Evolutionary conservation across 2,329 filamentous ascomycete species (phyloP).

Genomic region (Alternaria ethzedia): DNA sequence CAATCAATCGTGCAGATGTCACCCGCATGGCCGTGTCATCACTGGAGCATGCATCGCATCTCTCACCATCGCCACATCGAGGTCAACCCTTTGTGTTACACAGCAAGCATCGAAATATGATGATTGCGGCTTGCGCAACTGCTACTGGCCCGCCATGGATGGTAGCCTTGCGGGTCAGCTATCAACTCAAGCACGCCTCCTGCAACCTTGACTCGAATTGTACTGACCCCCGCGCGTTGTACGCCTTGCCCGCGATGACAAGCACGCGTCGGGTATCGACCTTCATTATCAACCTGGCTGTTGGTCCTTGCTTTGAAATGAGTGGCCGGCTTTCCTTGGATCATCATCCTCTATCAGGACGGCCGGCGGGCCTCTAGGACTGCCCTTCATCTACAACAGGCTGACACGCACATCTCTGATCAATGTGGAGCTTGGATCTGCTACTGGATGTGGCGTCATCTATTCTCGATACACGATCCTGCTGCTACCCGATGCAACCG

Average conservation of each 20-base stretch:
- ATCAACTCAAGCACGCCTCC: slow-evolving; percentile 35
- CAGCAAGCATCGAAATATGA: slow-evolving; percentile 41
- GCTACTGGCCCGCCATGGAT: slow-evolving; percentile 24
- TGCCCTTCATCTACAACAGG: slow-evolving; percentile 5
- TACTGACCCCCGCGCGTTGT: slow-evolving; percentile 39
- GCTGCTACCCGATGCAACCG: slow-evolving; percentile 19
- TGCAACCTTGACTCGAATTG: slow-evolving; percentile 41
- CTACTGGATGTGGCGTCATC: neutral
- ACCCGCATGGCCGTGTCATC: slow-evolving; percentile 44
- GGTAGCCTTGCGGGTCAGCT: slow-evolving; percentile 29
- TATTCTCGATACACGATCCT: slow-evolving; percentile 12
- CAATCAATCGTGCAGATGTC: slow-evolving; percentile 48
- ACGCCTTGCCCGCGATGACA: slow-evolving; percentile 29
- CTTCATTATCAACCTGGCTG: slow-evolving; percentile 32
- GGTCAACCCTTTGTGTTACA: slow-evolving; percentile 37
- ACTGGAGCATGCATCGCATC: slow-evolving; percentile 41
- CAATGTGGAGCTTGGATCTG: slow-evolving; percentile 6
- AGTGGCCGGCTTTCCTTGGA: slow-evolving; percentile 20
- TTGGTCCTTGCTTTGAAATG: slow-evolving; percentile 26
- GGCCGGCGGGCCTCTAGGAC: slow-evolving; percentile 35
- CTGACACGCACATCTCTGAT: slow-evolving; percentile 9
- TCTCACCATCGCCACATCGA: slow-evolving; percentile 29
- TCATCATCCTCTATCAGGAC: slow-evolving; percentile 23
- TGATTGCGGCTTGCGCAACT: slow-evolving; percentile 30
- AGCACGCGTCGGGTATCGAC: slow-evolving; percentile 34